phyloP scores from a whole-genome alignment of 2,329 filamentous ascomycete species.

The Grosmannia huntii region DNA sequence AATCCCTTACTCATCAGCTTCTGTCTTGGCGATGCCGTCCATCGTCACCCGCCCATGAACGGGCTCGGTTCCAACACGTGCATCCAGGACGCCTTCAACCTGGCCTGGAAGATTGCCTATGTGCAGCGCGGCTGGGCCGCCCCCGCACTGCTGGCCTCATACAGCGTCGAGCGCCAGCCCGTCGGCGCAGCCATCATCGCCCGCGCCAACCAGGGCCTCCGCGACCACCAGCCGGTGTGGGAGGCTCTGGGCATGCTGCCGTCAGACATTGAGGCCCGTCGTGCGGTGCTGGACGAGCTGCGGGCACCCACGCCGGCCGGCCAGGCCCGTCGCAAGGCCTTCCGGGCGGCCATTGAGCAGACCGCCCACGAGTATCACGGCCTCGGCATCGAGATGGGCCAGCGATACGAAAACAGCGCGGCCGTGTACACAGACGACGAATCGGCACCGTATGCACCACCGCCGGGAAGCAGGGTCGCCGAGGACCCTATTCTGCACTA shows the following conservation, averaged over 20 bases:
- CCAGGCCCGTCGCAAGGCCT: slow-evolving; percentile 21
- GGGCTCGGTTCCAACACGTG: slow-evolving; percentile 47
- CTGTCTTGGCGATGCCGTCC: slow-evolving; percentile 44
- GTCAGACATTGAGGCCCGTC: slow-evolving; percentile 24
- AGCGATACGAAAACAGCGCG: slow-evolving; percentile 34
- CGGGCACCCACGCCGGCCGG: slow-evolving; percentile 24
- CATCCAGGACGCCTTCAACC: slow-evolving; percentile 42
- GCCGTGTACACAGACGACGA: slow-evolving; percentile 34
- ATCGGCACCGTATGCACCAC: slow-evolving; percentile 8
- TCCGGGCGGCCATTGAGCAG: slow-evolving; percentile 28
- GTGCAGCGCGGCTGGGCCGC: slow-evolving; percentile 24
- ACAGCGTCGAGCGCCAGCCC: slow-evolving; percentile 33
- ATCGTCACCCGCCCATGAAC: slow-evolving; percentile 44
- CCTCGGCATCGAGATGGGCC: slow-evolving; percentile 47
- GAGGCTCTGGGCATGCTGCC: slow-evolving; percentile 30
- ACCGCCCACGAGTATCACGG: slow-evolving; percentile 38
- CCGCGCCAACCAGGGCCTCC: slow-evolving; percentile 43
- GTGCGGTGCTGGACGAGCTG: slow-evolving; percentile 26
- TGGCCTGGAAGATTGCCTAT: slow-evolving; percentile 42
- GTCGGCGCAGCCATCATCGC: slow-evolving; percentile 34
- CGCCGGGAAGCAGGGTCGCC: slow-evolving; percentile 8
- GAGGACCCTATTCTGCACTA: slow-evolving; percentile 28
- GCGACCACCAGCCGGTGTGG: slow-evolving; percentile 35
- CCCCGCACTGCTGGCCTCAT: slow-evolving; percentile 27
- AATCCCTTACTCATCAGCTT: slow-evolving; percentile 17